Evolutionary conservation across 441 rosid genomes (phyloP).

Genomic region (Gossypium lobatum): DNA sequence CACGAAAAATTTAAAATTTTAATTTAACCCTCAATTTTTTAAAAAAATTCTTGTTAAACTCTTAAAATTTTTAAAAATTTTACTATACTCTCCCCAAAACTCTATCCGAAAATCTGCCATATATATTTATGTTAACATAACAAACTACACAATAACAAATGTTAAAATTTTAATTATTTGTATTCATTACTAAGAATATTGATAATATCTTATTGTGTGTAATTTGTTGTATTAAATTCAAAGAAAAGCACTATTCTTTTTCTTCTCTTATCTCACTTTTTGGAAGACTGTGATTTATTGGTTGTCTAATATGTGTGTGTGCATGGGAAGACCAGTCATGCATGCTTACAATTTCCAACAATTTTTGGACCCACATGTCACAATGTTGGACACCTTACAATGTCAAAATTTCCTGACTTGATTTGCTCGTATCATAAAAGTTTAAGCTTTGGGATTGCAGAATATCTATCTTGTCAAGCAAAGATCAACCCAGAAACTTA

Average conservation of each 20-base stretch:
- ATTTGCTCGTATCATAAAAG: background rate
- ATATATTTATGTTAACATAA: too few species aligned
- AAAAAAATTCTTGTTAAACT: too few species aligned
- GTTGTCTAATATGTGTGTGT: background rate
- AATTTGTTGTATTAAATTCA: background rate
- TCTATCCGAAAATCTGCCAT: too few species aligned
- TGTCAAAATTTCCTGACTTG: conserved; percentile 1
- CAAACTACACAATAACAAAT: too few species aligned
- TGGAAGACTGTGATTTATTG: conserved; percentile 6
- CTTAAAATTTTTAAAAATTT: too few species aligned
- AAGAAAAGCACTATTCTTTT: background rate
- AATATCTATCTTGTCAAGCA: background rate
- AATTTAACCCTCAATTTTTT: too few species aligned
- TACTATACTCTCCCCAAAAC: too few species aligned
- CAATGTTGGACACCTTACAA: background rate
- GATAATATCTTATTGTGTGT: background rate
- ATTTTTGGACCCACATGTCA: conserved; percentile 23
- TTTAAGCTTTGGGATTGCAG: background rate
- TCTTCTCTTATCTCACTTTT: background rate
- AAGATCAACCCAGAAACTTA: background rate
- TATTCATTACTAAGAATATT: background rate
- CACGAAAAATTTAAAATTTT: too few species aligned
- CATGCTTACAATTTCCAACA: conserved; percentile 19
- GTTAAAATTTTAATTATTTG: too few species aligned
- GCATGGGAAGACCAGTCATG: conserved; percentile 5